phyloP scores from a whole-genome alignment of 2,329 filamentous ascomycete species.

The Colletotrichum sojae region DNA sequence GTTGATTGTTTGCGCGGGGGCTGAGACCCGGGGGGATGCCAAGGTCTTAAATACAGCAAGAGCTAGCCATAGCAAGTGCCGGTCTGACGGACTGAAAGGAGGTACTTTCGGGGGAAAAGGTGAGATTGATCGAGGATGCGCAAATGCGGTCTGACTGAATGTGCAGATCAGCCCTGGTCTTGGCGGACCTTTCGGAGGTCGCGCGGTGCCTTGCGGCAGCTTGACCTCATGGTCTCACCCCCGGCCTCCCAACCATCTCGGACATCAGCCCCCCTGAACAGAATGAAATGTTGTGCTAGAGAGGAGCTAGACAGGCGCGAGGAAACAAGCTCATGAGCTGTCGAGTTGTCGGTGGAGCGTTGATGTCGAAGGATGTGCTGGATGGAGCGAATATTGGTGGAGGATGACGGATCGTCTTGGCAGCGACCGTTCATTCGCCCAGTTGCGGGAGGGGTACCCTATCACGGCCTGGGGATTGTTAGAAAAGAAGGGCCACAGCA shows the following conservation, averaged over 20 bases:
- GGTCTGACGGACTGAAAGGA: background rate
- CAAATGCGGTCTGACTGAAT: background rate
- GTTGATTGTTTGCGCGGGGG: background rate
- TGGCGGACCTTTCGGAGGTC: background rate
- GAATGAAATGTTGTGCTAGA: background rate
- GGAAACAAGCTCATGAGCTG: background rate
- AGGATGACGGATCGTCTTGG: background rate
- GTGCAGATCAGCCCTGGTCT: background rate
- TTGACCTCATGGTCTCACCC: background rate
- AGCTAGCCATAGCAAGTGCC: background rate
- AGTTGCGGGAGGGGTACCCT: background rate
- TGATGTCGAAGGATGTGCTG: background rate
- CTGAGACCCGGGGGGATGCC: background rate
- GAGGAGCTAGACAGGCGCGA: background rate
- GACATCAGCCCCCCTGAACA: background rate
- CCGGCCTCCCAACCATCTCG: background rate
- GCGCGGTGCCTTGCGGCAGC: background rate
- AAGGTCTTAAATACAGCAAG: conserved; percentile 12
- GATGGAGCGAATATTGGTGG: background rate
- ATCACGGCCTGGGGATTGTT: background rate
- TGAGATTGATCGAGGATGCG: background rate
- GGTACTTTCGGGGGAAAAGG: background rate
- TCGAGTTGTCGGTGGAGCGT: background rate
- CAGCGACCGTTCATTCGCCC: background rate
- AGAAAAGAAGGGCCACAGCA: background rate